Evolutionary conservation across 768 basidiomycete genomes (phyloP).

Genomic region (Kwoniella pini): DNA sequence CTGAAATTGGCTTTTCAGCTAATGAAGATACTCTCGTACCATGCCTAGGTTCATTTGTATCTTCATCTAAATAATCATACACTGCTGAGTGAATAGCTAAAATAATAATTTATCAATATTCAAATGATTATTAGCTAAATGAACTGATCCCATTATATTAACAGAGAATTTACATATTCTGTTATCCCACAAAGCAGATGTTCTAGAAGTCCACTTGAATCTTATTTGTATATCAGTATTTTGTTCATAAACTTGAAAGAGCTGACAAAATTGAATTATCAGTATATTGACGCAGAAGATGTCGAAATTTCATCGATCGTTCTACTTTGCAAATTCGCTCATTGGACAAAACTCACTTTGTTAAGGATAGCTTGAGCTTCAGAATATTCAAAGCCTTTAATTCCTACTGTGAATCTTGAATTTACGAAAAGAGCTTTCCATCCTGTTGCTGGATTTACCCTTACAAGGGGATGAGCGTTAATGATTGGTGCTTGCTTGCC

Average conservation of each 20-base stretch:
- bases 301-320: no score
- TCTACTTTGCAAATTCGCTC: no score
- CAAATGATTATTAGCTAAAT: no score
- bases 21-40: constrained; percentile 22
- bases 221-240: constrained; percentile 62
- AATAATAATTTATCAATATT: no score
- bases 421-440: constrained; percentile 40
- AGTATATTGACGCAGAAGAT: no score
- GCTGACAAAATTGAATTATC: background rate
- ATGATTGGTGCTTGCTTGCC: constrained; percentile 17
- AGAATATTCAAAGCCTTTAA: constrained; percentile 29
- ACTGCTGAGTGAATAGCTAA: constrained; percentile 31
- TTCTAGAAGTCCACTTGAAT: constrained; percentile 61
- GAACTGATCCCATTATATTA: no score
- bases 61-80: constrained; percentile 35
- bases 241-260: constrained; percentile 47
- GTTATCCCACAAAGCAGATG: constrained; percentile 67
- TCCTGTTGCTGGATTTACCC: constrained; percentile 28
- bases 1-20: constrained; percentile 20
- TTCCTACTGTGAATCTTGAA: constrained; percentile 34
- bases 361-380: constrained; percentile 32
- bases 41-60: constrained; percentile 13
- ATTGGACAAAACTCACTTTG: constrained; percentile 16
- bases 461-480: constrained; percentile 10
- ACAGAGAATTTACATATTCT: constrained; percentile 13